These are phyloP conservation scores for Aspergillus oerlinghausenensis DNA, from an alignment of 2,329 filamentous ascomycete genomes.

Conservation along the genomic window DNA sequence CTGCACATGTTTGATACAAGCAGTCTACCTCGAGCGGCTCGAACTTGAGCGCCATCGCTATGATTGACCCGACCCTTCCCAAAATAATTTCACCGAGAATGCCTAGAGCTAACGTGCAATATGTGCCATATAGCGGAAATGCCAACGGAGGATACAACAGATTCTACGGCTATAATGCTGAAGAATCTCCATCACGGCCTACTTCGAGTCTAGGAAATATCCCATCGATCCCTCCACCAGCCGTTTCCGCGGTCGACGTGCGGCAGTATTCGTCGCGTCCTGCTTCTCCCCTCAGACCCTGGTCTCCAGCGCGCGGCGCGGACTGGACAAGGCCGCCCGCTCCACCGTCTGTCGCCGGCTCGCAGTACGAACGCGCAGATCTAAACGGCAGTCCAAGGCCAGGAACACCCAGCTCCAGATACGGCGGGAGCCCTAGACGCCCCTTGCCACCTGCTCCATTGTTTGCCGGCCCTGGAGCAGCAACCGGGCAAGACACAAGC, in stretches of 20 bases:
- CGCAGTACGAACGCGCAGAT: slow-evolving; percentile 79
- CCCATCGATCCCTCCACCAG: slow-evolving; percentile 39
- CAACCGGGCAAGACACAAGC: slow-evolving; percentile 36
- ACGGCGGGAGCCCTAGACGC: slow-evolving; percentile 80
- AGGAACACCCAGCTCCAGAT: slow-evolving; percentile 82
- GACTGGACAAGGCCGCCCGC: slow-evolving; percentile 71
- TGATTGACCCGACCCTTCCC: not conserved
- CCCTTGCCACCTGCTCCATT: slow-evolving; percentile 85
- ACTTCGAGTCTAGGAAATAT: slow-evolving; percentile 39
- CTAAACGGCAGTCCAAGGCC: slow-evolving; percentile 86
- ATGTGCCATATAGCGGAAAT: slow-evolving; percentile 6
- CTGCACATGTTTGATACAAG: not conserved
- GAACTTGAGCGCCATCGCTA: not conserved
- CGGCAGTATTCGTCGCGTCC: slow-evolving; percentile 37
- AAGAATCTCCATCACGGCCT: slow-evolving; percentile 33
- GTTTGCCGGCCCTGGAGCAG: slow-evolving; percentile 58
- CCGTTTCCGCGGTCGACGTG: slow-evolving; percentile 28
- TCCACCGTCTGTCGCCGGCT: slow-evolving; percentile 57
- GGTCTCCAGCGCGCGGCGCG: slow-evolving; percentile 50
- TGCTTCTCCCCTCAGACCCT: slow-evolving; percentile 46
- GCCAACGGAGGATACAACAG: slow-evolving; percentile 8
- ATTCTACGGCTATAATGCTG: slow-evolving; percentile 16
- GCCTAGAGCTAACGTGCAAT: slow-evolving; percentile 11
- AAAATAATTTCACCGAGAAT: slow-evolving; percentile 2
- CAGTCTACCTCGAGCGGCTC: not conserved